phyloP scores from a whole-genome alignment of 1,139 yeast genomes.

The Nematodospora anomalae region DNA sequence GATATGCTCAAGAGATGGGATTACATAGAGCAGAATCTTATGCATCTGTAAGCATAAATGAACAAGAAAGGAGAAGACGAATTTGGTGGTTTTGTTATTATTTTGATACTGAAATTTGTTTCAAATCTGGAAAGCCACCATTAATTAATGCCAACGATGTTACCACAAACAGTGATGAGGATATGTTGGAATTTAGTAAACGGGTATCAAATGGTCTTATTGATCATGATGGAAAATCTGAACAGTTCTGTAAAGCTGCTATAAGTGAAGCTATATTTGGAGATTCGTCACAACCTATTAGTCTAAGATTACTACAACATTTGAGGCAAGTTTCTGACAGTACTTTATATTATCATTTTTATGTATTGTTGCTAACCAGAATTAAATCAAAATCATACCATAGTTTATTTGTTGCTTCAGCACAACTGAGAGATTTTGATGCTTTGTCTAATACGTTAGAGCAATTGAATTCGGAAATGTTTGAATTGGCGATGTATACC shows the following conservation, averaged over 20 bases:
- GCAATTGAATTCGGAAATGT: conserved; percentile 23
- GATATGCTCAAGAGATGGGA: conserved; percentile 67
- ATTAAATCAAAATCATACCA: conserved; percentile 32
- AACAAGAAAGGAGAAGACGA: conserved; percentile 37
- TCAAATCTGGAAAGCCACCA: conserved; percentile 63
- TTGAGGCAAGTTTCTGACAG: neutral
- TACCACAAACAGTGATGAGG: conserved; percentile 26
- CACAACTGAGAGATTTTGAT: conserved; percentile 19
- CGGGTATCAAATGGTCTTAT: neutral
- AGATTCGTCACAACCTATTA: conserved; percentile 6
- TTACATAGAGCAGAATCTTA: conserved; percentile 59
- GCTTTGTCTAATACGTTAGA: conserved; percentile 20
- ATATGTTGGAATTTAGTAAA: conserved; percentile 11
- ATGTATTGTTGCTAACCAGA: conserved; percentile 24
- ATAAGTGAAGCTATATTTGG: conserved; percentile 3
- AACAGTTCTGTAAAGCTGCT: conserved; percentile 1
- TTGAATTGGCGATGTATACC: conserved; percentile 17
- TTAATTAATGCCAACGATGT: conserved; percentile 52
- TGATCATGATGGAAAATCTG: neutral
- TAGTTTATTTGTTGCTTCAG: conserved; percentile 30
- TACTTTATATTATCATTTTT: conserved; percentile 13
- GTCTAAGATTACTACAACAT: conserved; percentile 4
- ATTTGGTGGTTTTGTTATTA: conserved; percentile 60
- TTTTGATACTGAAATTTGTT: conserved; percentile 54
- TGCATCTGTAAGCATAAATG: conserved; percentile 34